Conservation (phyloP, 2,329 filamentous ascomycete genomes). For the Alternaria infectoria region DNA sequence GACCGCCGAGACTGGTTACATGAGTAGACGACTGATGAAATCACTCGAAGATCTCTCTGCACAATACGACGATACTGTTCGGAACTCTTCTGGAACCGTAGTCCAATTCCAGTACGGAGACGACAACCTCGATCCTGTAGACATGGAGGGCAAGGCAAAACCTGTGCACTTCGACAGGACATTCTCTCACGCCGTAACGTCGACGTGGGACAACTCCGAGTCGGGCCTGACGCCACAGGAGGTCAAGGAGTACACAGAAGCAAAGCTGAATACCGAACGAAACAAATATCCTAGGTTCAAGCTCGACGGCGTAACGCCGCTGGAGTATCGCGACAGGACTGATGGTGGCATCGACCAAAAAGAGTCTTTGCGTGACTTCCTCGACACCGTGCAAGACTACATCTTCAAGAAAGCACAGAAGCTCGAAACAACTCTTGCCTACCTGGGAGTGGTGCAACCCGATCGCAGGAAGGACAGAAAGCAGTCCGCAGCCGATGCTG, state of each 20-base stretch:
- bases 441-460: constrained; percentile 32
- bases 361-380: constrained; percentile 82
- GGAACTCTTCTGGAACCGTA: constrained; percentile 85
- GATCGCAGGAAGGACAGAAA: constrained; percentile 13
- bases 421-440: constrained; percentile 57
- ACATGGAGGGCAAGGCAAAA: constrained; percentile 94
- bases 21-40: constrained; percentile 98
- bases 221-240: constrained; percentile 74
- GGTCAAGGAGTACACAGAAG: constrained; percentile 71
- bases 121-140: constrained; percentile 91
- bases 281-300: constrained; percentile 55
- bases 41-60: constrained; percentile 93
- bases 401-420: constrained; percentile 68
- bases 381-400: constrained; percentile 77
- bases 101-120: constrained; percentile 98
- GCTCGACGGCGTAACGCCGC: constrained; percentile 48
- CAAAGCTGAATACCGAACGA: constrained; percentile 71
- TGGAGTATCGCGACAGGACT: constrained; percentile 73
- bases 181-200: constrained; percentile 78
- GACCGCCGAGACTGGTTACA: constrained; percentile 98
- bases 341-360: constrained; percentile 62
- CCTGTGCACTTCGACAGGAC: constrained; percentile 93
- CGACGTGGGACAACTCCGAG: constrained; percentile 80
- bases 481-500: constrained; percentile 38
- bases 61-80: constrained; percentile 91